phyloP scores from a whole-genome alignment of 345 rosid species.

The Clausena lansium region DNA sequence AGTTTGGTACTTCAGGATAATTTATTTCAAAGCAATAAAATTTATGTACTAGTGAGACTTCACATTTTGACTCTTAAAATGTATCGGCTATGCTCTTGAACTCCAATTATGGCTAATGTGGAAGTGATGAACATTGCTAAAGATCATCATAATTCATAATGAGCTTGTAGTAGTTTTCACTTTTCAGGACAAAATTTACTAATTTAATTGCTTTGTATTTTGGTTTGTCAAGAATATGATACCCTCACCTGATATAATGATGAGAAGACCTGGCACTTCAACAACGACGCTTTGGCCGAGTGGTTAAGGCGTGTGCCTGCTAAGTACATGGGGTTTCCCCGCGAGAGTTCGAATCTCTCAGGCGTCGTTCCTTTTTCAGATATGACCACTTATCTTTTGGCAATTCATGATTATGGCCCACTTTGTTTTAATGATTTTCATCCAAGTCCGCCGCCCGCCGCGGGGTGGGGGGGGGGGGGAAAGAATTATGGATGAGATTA shows the following conservation, averaged over 20 bases:
- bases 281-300: conserved; percentile 68
- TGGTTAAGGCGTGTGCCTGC: conserved; percentile 95
- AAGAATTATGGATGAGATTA: background rate
- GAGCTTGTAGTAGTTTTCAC: no score
- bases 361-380: conserved; percentile 29
- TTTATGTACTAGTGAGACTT: background rate
- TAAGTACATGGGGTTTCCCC: conserved; percentile 84
- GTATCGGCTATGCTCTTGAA: background rate
- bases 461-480: background rate
- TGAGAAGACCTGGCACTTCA: no score
- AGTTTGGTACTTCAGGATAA: background rate
- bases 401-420: background rate
- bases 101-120: background rate
- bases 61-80: background rate
- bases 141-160: no score
- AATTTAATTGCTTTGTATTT: no score
- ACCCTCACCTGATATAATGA: no score
- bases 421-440: background rate
- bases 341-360: conserved; percentile 82
- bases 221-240: accelerated
- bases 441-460: background rate
- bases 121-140: no score
- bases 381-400: background rate
- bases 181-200: no score
- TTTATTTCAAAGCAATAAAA: background rate